Evolutionary conservation across 2,329 filamentous ascomycete genomes (phyloP).

Genomic region (Pseudocercospora cruenta): DNA sequence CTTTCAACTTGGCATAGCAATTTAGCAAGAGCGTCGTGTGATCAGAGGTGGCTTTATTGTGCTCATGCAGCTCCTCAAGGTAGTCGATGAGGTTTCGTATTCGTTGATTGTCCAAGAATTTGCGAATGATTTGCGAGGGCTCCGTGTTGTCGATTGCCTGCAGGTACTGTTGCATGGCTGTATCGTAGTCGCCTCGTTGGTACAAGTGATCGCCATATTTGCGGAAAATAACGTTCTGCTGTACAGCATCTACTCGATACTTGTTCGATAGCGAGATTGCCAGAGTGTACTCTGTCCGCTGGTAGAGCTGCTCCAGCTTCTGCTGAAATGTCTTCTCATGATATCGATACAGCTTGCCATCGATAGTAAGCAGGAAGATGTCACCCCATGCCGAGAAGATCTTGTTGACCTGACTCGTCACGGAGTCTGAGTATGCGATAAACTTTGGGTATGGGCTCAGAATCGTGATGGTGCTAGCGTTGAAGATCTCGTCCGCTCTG

Average conservation of each 20-base stretch:
- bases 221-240: conserved; percentile 90
- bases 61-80: conserved; percentile 92
- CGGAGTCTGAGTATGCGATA: conserved; percentile 83
- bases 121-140: conserved; percentile 92
- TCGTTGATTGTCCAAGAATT: conserved; percentile 95
- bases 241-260: conserved; percentile 73
- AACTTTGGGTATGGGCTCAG: conserved; percentile 91
- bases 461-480: conserved; percentile 83
- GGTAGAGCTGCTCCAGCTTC: conserved; percentile 89
- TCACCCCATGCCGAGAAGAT: conserved; percentile 90
- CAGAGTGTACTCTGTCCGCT: conserved; percentile 86
- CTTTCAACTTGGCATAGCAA: conserved; percentile 97
- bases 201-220: conserved; percentile 94
- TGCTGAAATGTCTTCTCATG: conserved; percentile 90
- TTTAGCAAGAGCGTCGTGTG: conserved; percentile 94
- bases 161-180: conserved; percentile 98
- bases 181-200: conserved; percentile 93
- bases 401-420: conserved; percentile 77
- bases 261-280: conserved; percentile 94
- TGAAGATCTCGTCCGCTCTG: conserved; percentile 77
- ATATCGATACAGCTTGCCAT: conserved; percentile 89
- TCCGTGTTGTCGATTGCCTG: conserved; percentile 95
- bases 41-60: conserved; percentile 88
- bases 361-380: conserved; percentile 83
- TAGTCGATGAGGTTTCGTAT: conserved; percentile 98